Conservation (phyloP, 2,329 filamentous ascomycete genomes). For the Thielaviopsis populi region DNA sequence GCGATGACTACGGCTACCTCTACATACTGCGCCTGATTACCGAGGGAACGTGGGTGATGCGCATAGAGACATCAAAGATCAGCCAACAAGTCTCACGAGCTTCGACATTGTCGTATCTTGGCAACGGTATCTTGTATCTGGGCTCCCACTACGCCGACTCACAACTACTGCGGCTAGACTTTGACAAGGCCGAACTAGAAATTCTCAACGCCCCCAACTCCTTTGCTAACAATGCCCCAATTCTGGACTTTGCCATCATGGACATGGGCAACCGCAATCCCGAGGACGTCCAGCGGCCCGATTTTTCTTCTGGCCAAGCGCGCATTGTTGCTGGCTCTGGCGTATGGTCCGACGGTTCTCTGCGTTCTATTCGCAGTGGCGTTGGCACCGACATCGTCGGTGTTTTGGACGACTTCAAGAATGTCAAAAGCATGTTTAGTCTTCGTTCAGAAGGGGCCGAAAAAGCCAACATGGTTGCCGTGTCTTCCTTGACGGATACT, state of each 20-base stretch:
- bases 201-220: constrained; percentile 54
- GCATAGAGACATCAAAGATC: constrained; percentile 55
- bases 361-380: constrained; percentile 83
- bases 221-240: constrained; percentile 63
- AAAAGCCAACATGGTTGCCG: constrained; percentile 54
- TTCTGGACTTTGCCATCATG: constrained; percentile 90
- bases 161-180: constrained; percentile 53
- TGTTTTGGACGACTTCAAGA: constrained; percentile 61
- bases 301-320: constrained; percentile 87
- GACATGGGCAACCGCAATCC: constrained; percentile 64
- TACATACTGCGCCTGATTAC: constrained; percentile 71
- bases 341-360: constrained; percentile 71
- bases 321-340: constrained; percentile 87
- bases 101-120: constrained; percentile 63
- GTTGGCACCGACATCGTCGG: constrained; percentile 83
- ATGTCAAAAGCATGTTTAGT: constrained; percentile 59
- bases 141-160: constrained; percentile 90
- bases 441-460: constrained; percentile 37
- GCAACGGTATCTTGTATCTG: constrained; percentile 59
- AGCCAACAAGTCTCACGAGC: constrained; percentile 52
- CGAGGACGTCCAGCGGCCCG: constrained; percentile 55
- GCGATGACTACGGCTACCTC: constrained; percentile 77
- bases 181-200: constrained; percentile 34
- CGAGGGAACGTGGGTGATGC: constrained; percentile 49
- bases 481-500: constrained; percentile 72